Evolutionary conservation across 2,329 filamentous ascomycete genomes (phyloP).

Genomic region (Alternaria hordeiaustralica): DNA sequence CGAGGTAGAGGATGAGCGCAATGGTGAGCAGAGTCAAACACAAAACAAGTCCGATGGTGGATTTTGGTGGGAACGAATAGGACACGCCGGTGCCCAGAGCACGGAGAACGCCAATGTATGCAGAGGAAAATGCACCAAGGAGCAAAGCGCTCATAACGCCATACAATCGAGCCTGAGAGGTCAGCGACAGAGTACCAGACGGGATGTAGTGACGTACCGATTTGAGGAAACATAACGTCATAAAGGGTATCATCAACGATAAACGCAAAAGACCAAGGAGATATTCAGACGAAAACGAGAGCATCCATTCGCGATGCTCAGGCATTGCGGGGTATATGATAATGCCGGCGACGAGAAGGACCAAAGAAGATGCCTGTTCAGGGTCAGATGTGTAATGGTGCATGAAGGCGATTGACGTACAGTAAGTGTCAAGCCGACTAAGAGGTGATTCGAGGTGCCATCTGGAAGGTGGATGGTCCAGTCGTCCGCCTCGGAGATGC

Average conservation of each 20-base stretch:
- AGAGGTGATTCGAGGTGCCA: conserved; percentile 34
- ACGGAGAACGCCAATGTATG: conserved; percentile 43
- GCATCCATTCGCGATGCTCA: conserved; percentile 45
- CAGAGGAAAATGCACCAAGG: conserved; percentile 42
- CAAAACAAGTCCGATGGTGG: conserved; percentile 37
- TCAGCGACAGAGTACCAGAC: conserved; percentile 15
- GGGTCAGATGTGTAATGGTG: conserved; percentile 20
- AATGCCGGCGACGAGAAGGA: conserved; percentile 38
- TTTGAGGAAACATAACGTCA: conserved; percentile 45
- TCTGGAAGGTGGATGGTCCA: conserved; percentile 33
- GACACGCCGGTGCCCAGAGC: conserved; percentile 42
- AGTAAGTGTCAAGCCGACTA: conserved; percentile 40
- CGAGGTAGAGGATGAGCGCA: conserved; percentile 37
- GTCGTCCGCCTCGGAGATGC: conserved; percentile 29
- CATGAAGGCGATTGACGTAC: conserved; percentile 17
- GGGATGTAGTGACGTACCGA: conserved; percentile 31
- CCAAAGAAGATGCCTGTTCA: conserved; percentile 36
- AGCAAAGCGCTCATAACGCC: conserved; percentile 45
- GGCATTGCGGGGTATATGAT: conserved; percentile 39
- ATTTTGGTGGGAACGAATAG: conserved; percentile 43
- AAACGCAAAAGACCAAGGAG: conserved; percentile 43
- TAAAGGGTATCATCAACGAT: conserved; percentile 48
- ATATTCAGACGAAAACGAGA: conserved; percentile 41
- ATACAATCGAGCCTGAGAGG: conserved; percentile 36
- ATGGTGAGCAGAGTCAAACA: conserved; percentile 41